Conservation (phyloP, 139 green algal species). For the Chlorella sp. region DNA sequence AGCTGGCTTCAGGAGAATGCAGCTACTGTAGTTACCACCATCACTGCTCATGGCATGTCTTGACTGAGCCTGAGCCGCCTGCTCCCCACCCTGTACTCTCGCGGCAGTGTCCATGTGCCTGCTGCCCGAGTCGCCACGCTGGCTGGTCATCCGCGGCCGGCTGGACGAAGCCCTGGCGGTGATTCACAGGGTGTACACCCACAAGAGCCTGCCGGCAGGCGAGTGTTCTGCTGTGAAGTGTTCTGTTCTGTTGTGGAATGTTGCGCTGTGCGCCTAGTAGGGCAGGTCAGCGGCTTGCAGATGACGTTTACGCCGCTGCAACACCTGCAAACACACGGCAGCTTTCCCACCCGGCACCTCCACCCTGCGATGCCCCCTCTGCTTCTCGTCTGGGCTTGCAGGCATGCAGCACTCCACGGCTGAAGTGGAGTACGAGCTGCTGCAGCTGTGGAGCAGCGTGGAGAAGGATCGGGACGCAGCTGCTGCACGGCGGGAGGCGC, state of each 20-base stretch:
- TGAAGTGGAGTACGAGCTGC: slow-evolving; percentile 82
- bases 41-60: background rate
- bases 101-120: slow-evolving; percentile 60
- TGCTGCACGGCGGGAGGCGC: background rate
- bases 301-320: no score
- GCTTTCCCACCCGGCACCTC: no score
- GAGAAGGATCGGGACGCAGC: slow-evolving; percentile 70
- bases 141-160: slow-evolving; percentile 73
- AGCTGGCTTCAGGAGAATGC: no score
- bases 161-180: slow-evolving; percentile 76
- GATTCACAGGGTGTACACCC: slow-evolving; percentile 62
- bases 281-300: no score
- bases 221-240: background rate
- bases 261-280: no score
- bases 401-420: slow-evolving; percentile 47
- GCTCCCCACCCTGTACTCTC: background rate
- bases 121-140: slow-evolving; percentile 83
- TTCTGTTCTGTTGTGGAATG: background rate
- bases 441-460: slow-evolving; percentile 82
- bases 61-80: background rate
- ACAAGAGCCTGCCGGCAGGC: slow-evolving; percentile 39
- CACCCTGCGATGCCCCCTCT: no score
- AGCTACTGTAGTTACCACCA: no score
- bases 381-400: background rate
- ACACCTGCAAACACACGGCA: no score